Base-by-base conservation (phyloP, 2,329 filamentous ascomycete genomes). In the Ceratocystiopsis sp. region DNA sequence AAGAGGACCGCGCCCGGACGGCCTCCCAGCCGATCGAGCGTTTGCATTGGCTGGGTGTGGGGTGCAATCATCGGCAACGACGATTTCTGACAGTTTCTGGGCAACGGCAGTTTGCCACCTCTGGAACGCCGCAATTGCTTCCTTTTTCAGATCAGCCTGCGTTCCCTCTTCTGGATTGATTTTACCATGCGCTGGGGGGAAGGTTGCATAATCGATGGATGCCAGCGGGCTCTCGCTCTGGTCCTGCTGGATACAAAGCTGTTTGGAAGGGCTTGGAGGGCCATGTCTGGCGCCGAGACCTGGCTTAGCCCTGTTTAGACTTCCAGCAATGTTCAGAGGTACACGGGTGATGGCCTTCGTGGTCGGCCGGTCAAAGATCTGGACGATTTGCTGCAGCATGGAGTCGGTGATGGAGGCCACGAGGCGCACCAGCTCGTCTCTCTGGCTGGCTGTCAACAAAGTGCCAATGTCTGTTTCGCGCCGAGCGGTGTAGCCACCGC, bases 21-120 rank as follows among this genome's bases (percentile, higher is more conserved):
- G 10, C 10, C 25, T 29, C 7, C 25, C 25, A 29, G 25, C 6
- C 25, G 25, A 29, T 11, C 25, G 25, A 29, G 25, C 5, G 10
- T 29, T 29, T 29, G 25, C 25, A 10, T 53, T 37, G 53, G 50
- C 48, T 51, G 52, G 36, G 47, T 45, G 55, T 46, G 29, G 52
- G 47, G 48, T 55, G 42, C 52, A 50, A 45, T 71, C 67, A 42
- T 63, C 67, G 29, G 65, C 57, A 48, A 73, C 65, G 37, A 70
- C 68, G 16, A 86, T 69, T 34, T 91, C 80, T 16, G 76, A 73
- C 19, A 93, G 64, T 14, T 86, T 73, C 45, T 74, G 69, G 36
- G 84, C 63, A 11, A 94, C 73, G 13, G 67, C 66, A 7, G 75
- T 68, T 52, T 84, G 74, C 89, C 89, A 96, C 49, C 84, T 80